These are phyloP conservation scores for Torulaspora microellipsoides DNA, from an alignment of 805 yeast species.

Conservation along the genomic window DNA sequence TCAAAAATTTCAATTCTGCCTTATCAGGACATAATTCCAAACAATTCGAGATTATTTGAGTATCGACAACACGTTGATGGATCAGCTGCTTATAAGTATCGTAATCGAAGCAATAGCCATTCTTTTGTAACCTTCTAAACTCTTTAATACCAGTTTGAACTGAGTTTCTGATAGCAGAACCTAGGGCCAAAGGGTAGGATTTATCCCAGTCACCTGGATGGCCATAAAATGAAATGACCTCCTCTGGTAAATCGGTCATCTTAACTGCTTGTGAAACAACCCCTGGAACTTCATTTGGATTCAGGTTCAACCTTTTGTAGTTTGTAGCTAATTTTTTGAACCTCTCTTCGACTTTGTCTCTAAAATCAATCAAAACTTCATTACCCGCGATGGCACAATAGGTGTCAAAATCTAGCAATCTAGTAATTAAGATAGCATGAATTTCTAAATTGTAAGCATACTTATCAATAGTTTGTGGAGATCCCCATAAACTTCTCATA, in stretches of 20 bases:
- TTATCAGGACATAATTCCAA: constrained; percentile 19
- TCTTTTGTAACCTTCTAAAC: constrained; percentile 20
- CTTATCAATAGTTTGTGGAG: constrained; percentile 26
- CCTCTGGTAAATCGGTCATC: constrained; percentile 24
- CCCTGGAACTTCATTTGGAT: constrained; percentile 24
- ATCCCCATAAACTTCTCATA: constrained; percentile 30
- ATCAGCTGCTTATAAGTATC: constrained; percentile 31
- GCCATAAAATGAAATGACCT: constrained; percentile 20
- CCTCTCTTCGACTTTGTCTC: constrained; percentile 26
- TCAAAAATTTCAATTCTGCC: constrained; percentile 19
- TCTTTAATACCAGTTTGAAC: constrained; percentile 26
- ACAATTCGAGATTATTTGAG: constrained; percentile 17
- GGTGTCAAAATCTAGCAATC: constrained; percentile 36
- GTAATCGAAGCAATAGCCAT: constrained; percentile 32
- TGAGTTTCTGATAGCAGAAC: constrained; percentile 26
- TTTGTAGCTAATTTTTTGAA: constrained; percentile 26
- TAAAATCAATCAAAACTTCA: constrained; percentile 31
- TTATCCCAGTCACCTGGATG: constrained; percentile 36
- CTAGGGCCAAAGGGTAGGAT: constrained; percentile 29
- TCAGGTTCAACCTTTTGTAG: constrained; percentile 25
- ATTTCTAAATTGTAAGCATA: constrained; percentile 30
- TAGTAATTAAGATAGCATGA: constrained; percentile 35
- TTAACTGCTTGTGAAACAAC: constrained; percentile 30
- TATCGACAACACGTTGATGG: constrained; percentile 15
- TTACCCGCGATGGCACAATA: constrained; percentile 26